Base-by-base conservation (phyloP, 768 basidiomycete species). In the Suillus subluteus region DNA sequence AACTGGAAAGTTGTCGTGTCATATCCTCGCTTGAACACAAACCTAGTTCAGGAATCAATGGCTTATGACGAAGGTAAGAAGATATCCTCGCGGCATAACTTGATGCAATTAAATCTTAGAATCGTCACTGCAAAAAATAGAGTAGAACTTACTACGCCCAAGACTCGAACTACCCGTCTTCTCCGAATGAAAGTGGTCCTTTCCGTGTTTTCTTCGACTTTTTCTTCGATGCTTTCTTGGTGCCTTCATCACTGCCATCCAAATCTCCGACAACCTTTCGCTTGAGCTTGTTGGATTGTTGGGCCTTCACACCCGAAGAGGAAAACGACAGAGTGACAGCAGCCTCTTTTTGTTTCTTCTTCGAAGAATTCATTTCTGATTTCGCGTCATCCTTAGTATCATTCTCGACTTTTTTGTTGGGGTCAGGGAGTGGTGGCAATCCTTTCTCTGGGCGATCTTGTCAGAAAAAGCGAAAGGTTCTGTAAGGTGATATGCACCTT, bases 391-490 rank as follows among this genome's bases (percentile, higher is more conserved):
- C 73, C 5, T 86, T 82, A 30, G 23, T 21, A 23, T 63, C 58
- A 55, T 68, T 65, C 15, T 68, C 66, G 48, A 54, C 67, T 63
- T 63, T 71, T 6, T 74, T 75, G 26, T 75, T 73, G 26, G 79
- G 74, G 6, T 83, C 80, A 56, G 83, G 80, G 0, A 91, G 79
- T 18, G 86, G 84, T 18, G 86, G 78, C 0, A 91, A 79, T 0
- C 90, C 91, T 69, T 85, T 88, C 59, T 86, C 91, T 92, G 50
- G 54, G 38, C 23, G 65, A 32, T 66, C n/a, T 40, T 21, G n/a
- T 46, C 44, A 71, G 41, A 67, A 65, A 23, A 26, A 11, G 43
- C 30, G 3, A 64, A 64, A 48, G 66, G 54, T n/a, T 35, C 54
- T 35, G 21, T 65, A 30, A 46, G 69, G 18, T 64, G 46, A 62